Base-by-base conservation (phyloP, 2,329 filamentous ascomycete species). In the Sporothrix brunneoviolacea region DNA sequence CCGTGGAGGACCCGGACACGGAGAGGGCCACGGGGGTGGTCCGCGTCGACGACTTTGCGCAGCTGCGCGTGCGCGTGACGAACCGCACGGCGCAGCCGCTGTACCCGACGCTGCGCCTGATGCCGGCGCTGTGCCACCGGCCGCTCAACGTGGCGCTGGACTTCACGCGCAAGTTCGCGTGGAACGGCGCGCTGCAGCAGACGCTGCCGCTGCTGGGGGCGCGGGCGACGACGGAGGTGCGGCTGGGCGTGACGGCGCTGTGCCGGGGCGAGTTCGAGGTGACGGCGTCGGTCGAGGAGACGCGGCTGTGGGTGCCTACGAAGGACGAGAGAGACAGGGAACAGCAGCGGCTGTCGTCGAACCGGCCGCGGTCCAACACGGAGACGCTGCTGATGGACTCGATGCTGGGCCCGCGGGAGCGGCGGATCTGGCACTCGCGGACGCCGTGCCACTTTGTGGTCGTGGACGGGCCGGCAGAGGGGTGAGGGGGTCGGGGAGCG, bases 201-300 rank as follows among this genome's bases (percentile, higher is more conserved):
- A 74, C 79, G 2, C 69, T 95, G 0, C 82, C 85, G 0, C 62
- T 79, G 7, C 63, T 95, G 1, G 66, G 68, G 6, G 79, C 82
- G 0, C 77, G 80, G 4, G 71, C 76, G 39, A 77, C 68, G n/a
- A 72, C 75, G 0, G 77, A 83, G 54, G 72, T 87, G 19, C 73
- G 75, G 2, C 67, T 94, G 4, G 86, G 86, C 4, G 75, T 91
- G 38, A 87, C 87, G 37, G 78, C 84, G 28, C 76, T 95, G 30
- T 90, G 86, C 57, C 77, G 82, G 39, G 91, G 91, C 15, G 82
- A 88, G 57, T 95, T 91, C 64, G 90, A 95, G 65, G 74, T 95
- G 19, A 80, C 80, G 21, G 89, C 84, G 5, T 84, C 80, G 12
- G 81, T 95, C 0, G 91, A 96, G 67, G 91, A 96, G 70, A 80